Base-by-base conservation (phyloP, 73 alveolate species). In the Paramecium sexaurelia region DNA sequence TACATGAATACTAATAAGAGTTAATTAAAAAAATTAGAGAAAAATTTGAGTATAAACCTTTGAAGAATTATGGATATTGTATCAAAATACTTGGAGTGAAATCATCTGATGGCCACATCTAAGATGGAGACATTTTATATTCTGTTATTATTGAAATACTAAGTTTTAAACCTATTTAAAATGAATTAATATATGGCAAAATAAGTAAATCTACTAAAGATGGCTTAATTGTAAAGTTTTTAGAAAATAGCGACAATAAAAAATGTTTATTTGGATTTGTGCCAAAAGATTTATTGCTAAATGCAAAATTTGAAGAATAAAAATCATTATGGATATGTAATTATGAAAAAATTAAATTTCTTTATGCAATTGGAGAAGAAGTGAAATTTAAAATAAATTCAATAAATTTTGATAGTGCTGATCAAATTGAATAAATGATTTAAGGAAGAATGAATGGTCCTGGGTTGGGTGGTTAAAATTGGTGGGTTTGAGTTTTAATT, bases 101-200 rank as follows among this genome's bases (percentile, higher is more conserved):
- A 61, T 26, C 83, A 61, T 61, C 83, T 61, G 83, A 61, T 26
- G 83, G 83, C 3, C 83, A 61, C 8, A 61, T 61, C 11, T 11
- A 61, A 13, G 83, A 61, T 61, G 83, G 83, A 61, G 83, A 61
- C n/a, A 61, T 61, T 61, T 61, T 61, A 61, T 61, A 29, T 61
- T 32, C 83, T 11, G 83, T 61, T 8, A 61, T 61, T 61, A 61
- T 61, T 32, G 83, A 61, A 20, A 61, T 61, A 7, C 83, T 61
- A 3, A 61, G 83, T 32, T 29, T 61, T 61, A 9, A 61, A 29
- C 15, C 26, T 3, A 22, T 61, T 24, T n/a, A 61, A 24, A 11
- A 17, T 13, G 83, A 61, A 61, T 61, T 61, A 61, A 13, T 26
- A 26, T 61, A 61, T 61, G 83, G 83, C 33, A 61, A 2, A 61